Evolutionary conservation across 495 filamentous ascomycete species (phyloP), one percentile per base, ranked within the genome.

Genomic region (Annulohypoxylon stygium): DNA sequence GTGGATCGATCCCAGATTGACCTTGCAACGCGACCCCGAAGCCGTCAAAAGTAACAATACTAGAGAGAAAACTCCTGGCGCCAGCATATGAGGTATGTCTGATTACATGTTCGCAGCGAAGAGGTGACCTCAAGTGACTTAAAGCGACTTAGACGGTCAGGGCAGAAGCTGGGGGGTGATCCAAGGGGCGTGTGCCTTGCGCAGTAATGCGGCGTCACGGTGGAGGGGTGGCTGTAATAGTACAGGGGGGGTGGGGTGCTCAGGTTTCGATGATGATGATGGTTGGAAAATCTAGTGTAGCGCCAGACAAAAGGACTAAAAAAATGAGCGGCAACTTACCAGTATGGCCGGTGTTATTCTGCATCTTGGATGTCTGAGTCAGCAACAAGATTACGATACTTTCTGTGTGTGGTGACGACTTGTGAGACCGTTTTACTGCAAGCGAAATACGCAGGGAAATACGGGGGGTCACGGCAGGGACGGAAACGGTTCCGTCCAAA

Each of bases 51-150:
- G 65, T 75, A 72, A 73, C 62, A 70, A 53, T 51, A n/a, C n/a
- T n/a, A 53, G 50, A 51, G 11, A 68, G 63, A 71, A 75, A 77
- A 76, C 75, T 79, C 73, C 76, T 74, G 73, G 75, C 75, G 61
- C 75, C 73, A 72, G 71, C 70, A 73, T 67, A 66, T 69, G 70
- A 75, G 70, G 72, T 73, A 77, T 74, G 75, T 68, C 64, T 79
- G 75, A 79, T 79, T 78, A 78, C 75, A 78, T 78, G 69, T 70
- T 74, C 67, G 64, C 68, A 70, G 70, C 67, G 74, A 72, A 71
- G 30, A 75, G 58, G 71, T 74, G 70, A 71, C 61, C 62, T 73
- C 60, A 76, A 73, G 71, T 69, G 70, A 79, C 74, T 78, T 75
- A 74, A 76, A 71, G 71, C 72, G 70, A 79, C 74, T 78, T 75